phyloP scores from a whole-genome alignment of 495 filamentous ascomycete genomes.

The Xanthoparmelia taractica region DNA sequence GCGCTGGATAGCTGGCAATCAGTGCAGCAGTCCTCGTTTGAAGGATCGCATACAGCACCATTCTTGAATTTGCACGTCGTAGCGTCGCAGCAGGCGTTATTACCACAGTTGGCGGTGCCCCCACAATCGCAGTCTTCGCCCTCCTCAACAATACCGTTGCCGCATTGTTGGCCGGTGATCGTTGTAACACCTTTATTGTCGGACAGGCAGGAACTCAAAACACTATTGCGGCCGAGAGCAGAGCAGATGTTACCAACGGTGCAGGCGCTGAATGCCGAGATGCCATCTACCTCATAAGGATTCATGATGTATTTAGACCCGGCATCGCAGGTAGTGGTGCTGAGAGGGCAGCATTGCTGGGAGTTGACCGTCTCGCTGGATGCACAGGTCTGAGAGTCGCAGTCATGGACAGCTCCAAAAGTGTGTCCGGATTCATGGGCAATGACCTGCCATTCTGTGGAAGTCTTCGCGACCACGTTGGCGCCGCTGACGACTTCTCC shows the following conservation, averaged over 20 bases:
- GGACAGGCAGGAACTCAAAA: constrained; percentile 67
- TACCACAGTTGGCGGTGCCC: constrained; percentile 58
- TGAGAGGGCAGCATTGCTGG: constrained; percentile 85
- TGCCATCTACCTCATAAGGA: constrained; percentile 64
- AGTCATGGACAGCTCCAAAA: constrained; percentile 95
- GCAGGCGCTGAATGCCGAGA: constrained; percentile 77
- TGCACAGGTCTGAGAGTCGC: constrained; percentile 57
- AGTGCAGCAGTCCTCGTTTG: constrained; percentile 84
- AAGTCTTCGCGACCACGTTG: constrained; percentile 81
- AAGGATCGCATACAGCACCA: constrained; percentile 73
- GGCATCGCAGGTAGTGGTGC: constrained; percentile 62
- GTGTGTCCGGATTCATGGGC: constrained; percentile 94
- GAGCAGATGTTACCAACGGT: constrained; percentile 91
- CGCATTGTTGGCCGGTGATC: constrained; percentile 80
- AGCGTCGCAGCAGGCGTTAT: constrained; percentile 76
- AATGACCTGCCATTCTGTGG: constrained; percentile 90
- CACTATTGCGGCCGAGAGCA: constrained; percentile 71
- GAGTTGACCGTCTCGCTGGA: constrained; percentile 50
- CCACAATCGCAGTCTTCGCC: constrained; percentile 97
- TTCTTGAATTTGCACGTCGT: constrained; percentile 80
- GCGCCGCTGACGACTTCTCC: constrained; percentile 66
- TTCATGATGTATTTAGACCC: constrained; percentile 85
- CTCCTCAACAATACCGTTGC: constrained; percentile 91
- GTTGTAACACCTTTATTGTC: constrained; percentile 78
- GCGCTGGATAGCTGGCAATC: constrained; percentile 64